These are phyloP conservation scores for Euryodendron excelsum DNA, from an alignment of 148 eudicot species.

Conservation along the genomic window DNA sequence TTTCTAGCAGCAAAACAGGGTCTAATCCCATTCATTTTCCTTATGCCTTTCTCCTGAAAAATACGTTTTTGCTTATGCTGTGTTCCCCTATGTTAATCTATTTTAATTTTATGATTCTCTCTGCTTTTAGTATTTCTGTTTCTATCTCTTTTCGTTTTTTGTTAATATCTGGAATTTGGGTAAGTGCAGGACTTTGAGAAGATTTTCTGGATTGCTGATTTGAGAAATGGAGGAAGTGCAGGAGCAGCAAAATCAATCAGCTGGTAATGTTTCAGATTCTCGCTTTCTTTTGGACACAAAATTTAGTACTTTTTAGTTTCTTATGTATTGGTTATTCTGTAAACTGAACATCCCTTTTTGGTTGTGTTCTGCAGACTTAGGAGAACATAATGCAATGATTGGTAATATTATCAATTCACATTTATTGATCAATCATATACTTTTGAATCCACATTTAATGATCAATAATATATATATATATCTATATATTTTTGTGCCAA, in stretches of 20 bases:
- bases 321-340: too few relatives aligned
- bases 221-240: conserved; percentile 35
- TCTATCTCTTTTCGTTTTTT: background rate
- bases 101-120: background rate
- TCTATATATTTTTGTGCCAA: background rate
- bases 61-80: background rate
- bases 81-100: background rate
- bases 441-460: too few relatives aligned
- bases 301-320: background rate
- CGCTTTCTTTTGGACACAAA: too few relatives aligned
- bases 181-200: background rate
- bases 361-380: too few relatives aligned
- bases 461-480: too few relatives aligned
- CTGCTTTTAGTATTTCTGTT: background rate
- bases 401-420: too few relatives aligned
- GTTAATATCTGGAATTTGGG: background rate
- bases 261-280: conserved; percentile 23
- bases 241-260: conserved; percentile 34
- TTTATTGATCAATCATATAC: too few relatives aligned
- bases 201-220: background rate
- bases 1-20: background rate
- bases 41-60: background rate
- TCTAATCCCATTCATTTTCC: background rate
- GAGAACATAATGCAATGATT: too few relatives aligned
- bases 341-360: too few relatives aligned